A percentile compares a stretch with the other conserved stretches of the same genome.
Conservation (phyloP, 75 land plant genomes). For the Pinus albicaulis region DNA sequence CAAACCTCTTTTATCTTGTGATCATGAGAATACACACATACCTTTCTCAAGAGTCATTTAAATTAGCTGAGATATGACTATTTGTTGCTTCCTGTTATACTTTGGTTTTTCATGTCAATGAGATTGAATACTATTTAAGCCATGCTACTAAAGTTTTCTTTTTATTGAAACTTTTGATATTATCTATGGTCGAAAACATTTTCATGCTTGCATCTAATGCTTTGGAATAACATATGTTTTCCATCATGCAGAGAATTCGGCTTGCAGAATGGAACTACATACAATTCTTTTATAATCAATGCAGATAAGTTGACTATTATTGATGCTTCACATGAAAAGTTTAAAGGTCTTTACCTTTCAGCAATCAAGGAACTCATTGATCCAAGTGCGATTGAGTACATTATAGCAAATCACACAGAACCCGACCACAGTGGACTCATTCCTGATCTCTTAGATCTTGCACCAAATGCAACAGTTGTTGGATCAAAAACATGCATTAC, state of each 20-base stretch:
- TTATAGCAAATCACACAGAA: conserved; percentile 52
- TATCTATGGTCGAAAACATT: neutral
- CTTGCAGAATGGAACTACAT: conserved; percentile 52
- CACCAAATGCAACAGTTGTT: conserved; percentile 48
- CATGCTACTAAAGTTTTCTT: neutral
- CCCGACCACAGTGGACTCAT: conserved; percentile 57
- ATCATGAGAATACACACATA: neutral
- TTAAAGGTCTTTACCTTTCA: conserved; percentile 39
- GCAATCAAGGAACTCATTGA: conserved; percentile 45
- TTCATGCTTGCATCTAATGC: neutral
- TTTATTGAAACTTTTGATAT: neutral
- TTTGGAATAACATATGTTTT: neutral
- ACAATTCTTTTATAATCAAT: conserved; percentile 49
- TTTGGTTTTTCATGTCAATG: neutral
- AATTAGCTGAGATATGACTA: neutral
- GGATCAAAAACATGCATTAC: conserved; percentile 51
- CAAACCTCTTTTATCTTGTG: neutral
- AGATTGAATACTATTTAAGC: neutral
- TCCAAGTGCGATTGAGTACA: conserved; percentile 35
- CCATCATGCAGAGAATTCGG: conserved; percentile 47
- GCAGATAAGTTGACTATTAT: conserved; percentile 43
- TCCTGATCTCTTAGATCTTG: conserved; percentile 44
- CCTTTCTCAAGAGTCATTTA: neutral
- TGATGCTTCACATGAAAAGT: conserved; percentile 63
- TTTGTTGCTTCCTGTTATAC: neutral